Evolutionary conservation across 2,329 filamentous ascomycete genomes (phyloP), one percentile per base, ranked within the genome.

Genomic region (Zalaria obscura): DNA sequence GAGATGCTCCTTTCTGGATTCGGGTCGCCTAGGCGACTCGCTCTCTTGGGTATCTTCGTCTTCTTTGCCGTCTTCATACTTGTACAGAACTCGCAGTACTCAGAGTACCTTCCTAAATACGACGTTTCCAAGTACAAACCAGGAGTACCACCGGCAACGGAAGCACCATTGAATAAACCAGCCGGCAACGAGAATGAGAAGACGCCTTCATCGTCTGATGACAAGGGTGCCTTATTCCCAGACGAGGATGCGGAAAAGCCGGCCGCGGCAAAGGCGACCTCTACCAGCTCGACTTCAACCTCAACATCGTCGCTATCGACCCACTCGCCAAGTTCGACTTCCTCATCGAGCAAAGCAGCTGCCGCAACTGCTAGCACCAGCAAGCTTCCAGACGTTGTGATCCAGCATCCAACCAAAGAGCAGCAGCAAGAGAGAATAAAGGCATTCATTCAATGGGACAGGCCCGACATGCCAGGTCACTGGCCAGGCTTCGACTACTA

Each of bases 401-500:
- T 47, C 34, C 38, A 39, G 18, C 43, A 48, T 38, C 33, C 42
- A 10, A 25, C 43, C 25, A 42, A 44, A 29, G 36, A 39, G 32
- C 41, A 48, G 34, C 4, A 40, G 25, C 43, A 48, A 42, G 53
- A 53, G 45, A 62, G 64, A 40, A 56, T 68, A 48, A 52, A 61
- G 45, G 56, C 59, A 36, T 60, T 67, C 52, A 53, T 66, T 18
- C 52, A 62, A 4, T 68, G 65, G 65, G 52, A 52, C 35, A 56
- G 63, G 26, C 53, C 55, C 5, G 41, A 51, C 5, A 58, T 55
- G 49, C 45, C 54, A 35, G 57, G 53, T 7, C 66, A 69, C 47
- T 67, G 62, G 61, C 66, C 65, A 29, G 59, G 63, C 3, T 68
- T 65, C 47, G 50, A 50, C n/a, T 59, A 61, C 29, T 69, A 66